These are phyloP conservation scores for Cryptococcus hybrid DNA, from an alignment of 1,284 basidiomycete genomes.

Conservation along the genomic window DNA sequence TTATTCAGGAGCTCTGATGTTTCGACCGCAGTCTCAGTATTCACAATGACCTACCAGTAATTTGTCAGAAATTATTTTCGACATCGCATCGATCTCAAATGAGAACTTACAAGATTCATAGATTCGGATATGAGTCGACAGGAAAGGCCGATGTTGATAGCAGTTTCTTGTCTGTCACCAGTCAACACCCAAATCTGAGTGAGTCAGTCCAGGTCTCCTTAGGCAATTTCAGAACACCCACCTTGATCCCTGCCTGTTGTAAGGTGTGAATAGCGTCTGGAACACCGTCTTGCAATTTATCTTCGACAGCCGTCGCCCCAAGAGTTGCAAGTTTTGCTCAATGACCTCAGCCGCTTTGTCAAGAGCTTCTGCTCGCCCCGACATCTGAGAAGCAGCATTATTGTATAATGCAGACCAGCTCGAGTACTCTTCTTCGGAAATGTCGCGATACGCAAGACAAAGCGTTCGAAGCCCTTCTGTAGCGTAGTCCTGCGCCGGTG, in stretches of 20 bases:
- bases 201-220: neutral
- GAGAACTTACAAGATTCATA: slow-evolving; percentile 81
- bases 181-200: slow-evolving; percentile 91
- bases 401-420: slow-evolving; percentile 88
- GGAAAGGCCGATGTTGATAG: slow-evolving; percentile 98
- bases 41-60: slow-evolving; percentile 75
- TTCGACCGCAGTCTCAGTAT: slow-evolving; percentile 80
- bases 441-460: slow-evolving; percentile 91
- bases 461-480: slow-evolving; percentile 95
- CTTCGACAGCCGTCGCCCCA: slow-evolving; percentile 97
- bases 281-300: slow-evolving; percentile 97
- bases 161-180: slow-evolving; percentile 97
- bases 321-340: slow-evolving; percentile 85
- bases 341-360: slow-evolving; percentile 95
- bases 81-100: too few relatives aligned
- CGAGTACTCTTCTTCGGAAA: slow-evolving; percentile 83
- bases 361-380: slow-evolving; percentile 87
- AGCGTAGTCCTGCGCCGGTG: slow-evolving; percentile 73
- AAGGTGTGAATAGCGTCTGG: slow-evolving; percentile 97
- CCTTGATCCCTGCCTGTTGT: slow-evolving; percentile 97
- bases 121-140: slow-evolving; percentile 96
- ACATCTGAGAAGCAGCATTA: slow-evolving; percentile 87
- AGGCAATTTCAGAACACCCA: slow-evolving; percentile 27
- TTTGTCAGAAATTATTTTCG: neutral
- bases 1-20: slow-evolving; percentile 89